Conservation (phyloP, 257 asterid genomes). For the Thymus quinquecostatus region DNA sequence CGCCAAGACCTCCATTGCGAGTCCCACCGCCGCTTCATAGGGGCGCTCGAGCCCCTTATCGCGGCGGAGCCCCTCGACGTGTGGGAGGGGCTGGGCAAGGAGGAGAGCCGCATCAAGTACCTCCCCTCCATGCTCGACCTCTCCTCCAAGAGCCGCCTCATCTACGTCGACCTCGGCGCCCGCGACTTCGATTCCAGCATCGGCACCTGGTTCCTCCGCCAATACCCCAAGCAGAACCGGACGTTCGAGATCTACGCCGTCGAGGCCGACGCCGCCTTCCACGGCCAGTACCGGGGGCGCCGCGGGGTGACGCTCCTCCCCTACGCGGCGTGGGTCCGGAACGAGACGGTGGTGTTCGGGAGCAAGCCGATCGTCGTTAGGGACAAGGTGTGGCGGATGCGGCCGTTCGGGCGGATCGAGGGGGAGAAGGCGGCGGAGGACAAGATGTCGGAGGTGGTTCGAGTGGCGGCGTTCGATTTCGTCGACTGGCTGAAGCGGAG, state of each 20-base stretch:
- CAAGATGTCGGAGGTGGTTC: conserved; percentile 29
- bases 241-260: conserved; percentile 52
- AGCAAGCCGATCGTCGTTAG: conserved; percentile 39
- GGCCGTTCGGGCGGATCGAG: conserved; percentile 44
- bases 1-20: conserved; percentile 23
- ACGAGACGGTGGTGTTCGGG: conserved; percentile 53
- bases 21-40: conserved; percentile 29
- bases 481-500: conserved; percentile 48
- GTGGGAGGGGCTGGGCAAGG: conserved; percentile 43
- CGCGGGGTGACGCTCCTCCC: conserved; percentile 50
- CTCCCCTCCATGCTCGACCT: conserved; percentile 45
- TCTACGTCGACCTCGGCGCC: conserved; percentile 60
- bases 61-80: conserved; percentile 47
- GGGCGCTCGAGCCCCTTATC: conserved; percentile 45
- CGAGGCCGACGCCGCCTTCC: conserved; percentile 52
- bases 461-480: conserved; percentile 51
- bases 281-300: conserved; percentile 35
- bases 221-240: conserved; percentile 54
- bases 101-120: conserved; percentile 45
- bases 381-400: conserved; percentile 36
- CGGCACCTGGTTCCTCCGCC: conserved; percentile 55
- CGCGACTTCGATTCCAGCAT: conserved; percentile 58
- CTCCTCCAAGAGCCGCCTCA: conserved; percentile 34
- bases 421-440: conserved; percentile 42
- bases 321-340: conserved; percentile 56